Evolutionary conservation across 192 early-diverging fungal genomes (phyloP).

Genomic region (Spizellomyces punctatus): DNA sequence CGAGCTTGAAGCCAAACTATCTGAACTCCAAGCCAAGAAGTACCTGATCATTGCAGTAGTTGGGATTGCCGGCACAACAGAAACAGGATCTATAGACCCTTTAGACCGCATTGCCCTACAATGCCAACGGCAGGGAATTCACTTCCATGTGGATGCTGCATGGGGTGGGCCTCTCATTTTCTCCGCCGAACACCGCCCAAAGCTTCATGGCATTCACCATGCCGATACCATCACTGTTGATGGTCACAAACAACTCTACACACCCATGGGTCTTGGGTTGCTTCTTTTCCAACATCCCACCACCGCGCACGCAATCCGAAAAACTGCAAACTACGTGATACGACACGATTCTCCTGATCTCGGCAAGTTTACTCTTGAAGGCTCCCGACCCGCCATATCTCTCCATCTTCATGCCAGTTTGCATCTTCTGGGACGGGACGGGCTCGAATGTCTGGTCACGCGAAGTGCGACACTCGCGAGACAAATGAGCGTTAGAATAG

Average conservation of each 20-base stretch:
- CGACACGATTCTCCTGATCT: slow-evolving; percentile 51
- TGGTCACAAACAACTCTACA: slow-evolving; percentile 66
- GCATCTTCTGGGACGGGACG: slow-evolving; percentile 49
- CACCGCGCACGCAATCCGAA: slow-evolving; percentile 44
- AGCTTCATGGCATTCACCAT: slow-evolving; percentile 48
- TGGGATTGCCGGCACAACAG: slow-evolving; percentile 58
- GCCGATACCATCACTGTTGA: slow-evolving; percentile 62
- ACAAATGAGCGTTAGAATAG: slow-evolving; percentile 47
- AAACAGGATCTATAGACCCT: slow-evolving; percentile 57
- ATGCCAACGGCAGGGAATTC: slow-evolving; percentile 37
- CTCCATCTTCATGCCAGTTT: slow-evolving; percentile 58
- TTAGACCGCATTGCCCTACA: slow-evolving; percentile 34
- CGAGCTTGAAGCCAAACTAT: slow-evolving; percentile 37
- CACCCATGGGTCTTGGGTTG: slow-evolving; percentile 59
- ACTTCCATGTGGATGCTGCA: slow-evolving; percentile 62
- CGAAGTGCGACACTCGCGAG: slow-evolving; percentile 47
- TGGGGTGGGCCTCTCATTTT: slow-evolving; percentile 64
- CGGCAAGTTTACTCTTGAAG: slow-evolving; percentile 60
- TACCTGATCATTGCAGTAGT: slow-evolving; percentile 52
- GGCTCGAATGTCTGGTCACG: slow-evolving; percentile 60
- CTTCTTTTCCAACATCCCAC: slow-evolving; percentile 47
- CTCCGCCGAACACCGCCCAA: slow-evolving; percentile 48
- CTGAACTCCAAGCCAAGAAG: slow-evolving; percentile 36
- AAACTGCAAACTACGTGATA: slow-evolving; percentile 61
- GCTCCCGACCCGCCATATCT: slow-evolving; percentile 53